Evolutionary conservation across 495 filamentous ascomycete genomes (phyloP).

Genomic region (Penicillium odoratum): DNA sequence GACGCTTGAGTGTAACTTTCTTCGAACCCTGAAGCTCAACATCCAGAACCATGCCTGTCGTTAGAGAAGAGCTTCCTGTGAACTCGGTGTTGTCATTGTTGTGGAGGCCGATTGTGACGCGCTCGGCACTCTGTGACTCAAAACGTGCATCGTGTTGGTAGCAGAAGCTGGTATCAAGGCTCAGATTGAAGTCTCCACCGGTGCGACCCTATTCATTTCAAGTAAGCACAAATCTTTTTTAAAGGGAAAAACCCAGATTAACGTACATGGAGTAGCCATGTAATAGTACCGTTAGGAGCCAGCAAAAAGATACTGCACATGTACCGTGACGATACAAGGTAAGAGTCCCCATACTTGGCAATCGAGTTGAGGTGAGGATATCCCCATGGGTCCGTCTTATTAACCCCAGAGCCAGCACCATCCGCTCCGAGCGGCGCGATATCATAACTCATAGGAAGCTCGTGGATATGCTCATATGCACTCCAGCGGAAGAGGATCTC

Average conservation of each 20-base stretch:
- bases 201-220: slow-evolving; percentile 28
- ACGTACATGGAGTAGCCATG: slow-evolving; percentile 39
- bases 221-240: not conserved
- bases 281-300: slow-evolving; percentile 29
- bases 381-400: slow-evolving; percentile 32
- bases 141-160: slow-evolving; percentile 34
- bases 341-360: slow-evolving; percentile 33
- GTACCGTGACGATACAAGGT: slow-evolving; percentile 40
- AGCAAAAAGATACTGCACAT: slow-evolving; percentile 38
- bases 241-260: no score
- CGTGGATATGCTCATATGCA: slow-evolving; percentile 17
- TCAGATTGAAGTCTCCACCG: slow-evolving; percentile 38
- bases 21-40: slow-evolving; percentile 24
- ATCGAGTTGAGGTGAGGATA: slow-evolving; percentile 44
- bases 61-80: slow-evolving; percentile 17
- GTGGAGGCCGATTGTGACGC: slow-evolving; percentile 25
- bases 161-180: slow-evolving; percentile 21
- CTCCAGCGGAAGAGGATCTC: slow-evolving; percentile 41
- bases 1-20: slow-evolving; percentile 16
- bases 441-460: slow-evolving; percentile 20
- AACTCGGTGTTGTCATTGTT: slow-evolving; percentile 30
- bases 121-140: slow-evolving; percentile 14
- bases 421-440: slow-evolving; percentile 12
- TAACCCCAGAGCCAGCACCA: slow-evolving; percentile 12
- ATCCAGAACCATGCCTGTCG: slow-evolving; percentile 28